Percentiles rank a stretch among this genome's conserved stretches.
Evolutionary conservation across 179 eudicot genomes (phyloP).

Genomic region (Dionaea muscipula): DNA sequence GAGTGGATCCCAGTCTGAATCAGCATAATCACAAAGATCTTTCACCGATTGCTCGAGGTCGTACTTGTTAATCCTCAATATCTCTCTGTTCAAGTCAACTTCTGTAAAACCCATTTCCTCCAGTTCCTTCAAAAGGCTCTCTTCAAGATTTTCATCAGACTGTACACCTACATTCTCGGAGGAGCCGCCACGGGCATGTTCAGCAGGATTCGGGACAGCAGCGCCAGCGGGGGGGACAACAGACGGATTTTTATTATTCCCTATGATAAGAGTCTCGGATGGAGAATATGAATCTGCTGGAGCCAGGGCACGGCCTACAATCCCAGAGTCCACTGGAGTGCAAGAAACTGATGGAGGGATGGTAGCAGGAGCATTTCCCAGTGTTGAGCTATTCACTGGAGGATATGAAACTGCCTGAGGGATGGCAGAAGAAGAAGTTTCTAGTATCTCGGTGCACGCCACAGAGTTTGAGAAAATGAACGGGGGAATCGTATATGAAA

Average conservation of each 20-base stretch:
- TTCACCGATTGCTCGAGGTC: constrained; percentile 59
- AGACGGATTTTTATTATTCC: not conserved
- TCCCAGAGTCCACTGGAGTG: constrained; percentile 1
- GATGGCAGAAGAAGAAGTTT: not conserved
- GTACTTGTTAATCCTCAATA: constrained; percentile 55
- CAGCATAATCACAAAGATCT: constrained; percentile 47
- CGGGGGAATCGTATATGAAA: not conserved
- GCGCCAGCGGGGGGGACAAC: constrained; percentile 7
- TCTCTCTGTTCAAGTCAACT: constrained; percentile 49
- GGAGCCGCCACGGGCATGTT: not conserved
- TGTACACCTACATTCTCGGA: constrained; percentile 5
- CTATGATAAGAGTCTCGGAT: too few relatives aligned
- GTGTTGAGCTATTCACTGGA: constrained; percentile 1
- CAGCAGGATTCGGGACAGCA: not conserved
- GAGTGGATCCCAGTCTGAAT: constrained; percentile 60
- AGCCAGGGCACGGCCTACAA: not conserved
- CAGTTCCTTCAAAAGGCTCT: constrained; percentile 45
- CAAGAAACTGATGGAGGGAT: not conserved
- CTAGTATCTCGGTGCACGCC: constrained; percentile 3
- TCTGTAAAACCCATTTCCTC: constrained; percentile 71
- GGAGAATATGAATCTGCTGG: too few relatives aligned
- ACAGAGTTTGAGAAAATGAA: not conserved
- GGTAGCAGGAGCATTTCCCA: not conserved
- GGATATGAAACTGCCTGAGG: constrained; percentile 12
- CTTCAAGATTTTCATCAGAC: constrained; percentile 23